Percentiles rank a stretch among this genome's conserved stretches.
Conservation (phyloP, 2,329 filamentous ascomycete species). For the Lasiodiplodia sp. region DNA sequence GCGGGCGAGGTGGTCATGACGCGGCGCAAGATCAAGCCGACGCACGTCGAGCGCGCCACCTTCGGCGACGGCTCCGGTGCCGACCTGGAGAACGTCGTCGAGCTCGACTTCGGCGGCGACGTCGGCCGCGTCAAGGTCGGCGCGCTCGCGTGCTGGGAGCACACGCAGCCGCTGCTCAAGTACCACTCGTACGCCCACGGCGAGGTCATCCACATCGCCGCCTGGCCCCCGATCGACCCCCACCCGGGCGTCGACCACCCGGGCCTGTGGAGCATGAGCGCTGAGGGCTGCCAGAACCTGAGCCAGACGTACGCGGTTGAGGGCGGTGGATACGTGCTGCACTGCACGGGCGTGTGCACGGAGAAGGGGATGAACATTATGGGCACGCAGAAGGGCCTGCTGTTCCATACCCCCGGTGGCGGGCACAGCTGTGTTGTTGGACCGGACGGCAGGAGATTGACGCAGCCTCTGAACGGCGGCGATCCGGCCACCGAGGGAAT, state of each 20-base stretch:
- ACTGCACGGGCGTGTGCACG: constrained; percentile 58
- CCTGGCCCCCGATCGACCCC: constrained; percentile 46
- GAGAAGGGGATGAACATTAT: constrained; percentile 54
- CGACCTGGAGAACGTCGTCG: constrained; percentile 2
- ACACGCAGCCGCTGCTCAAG: constrained; percentile 53
- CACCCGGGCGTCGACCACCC: constrained; percentile 11
- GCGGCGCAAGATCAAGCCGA: constrained; percentile 53
- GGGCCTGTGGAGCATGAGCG: constrained; percentile 20
- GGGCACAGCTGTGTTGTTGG: constrained; percentile 61
- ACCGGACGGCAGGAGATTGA: constrained; percentile 59
- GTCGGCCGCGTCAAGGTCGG: constrained; percentile 43
- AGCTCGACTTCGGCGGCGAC: constrained; percentile 29
- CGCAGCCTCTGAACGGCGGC: constrained; percentile 47
- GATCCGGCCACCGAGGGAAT: constrained; percentile 53
- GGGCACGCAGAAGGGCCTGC: constrained; percentile 49
- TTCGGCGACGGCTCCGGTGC: constrained; percentile 47
- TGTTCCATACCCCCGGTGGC: constrained; percentile 52
- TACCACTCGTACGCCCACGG: constrained; percentile 49
- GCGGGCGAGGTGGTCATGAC: constrained; percentile 46
- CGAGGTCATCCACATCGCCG: constrained; percentile 51
- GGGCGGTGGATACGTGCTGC: constrained; percentile 62
- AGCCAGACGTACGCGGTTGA: constrained; percentile 66
- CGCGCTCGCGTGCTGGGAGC: constrained; percentile 50
- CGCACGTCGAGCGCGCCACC: constrained; percentile 54
- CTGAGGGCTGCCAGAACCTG: constrained; percentile 48